Evolutionary conservation across 2,329 filamentous ascomycete species (phyloP).

Genomic region (Blastomyces parvus): DNA sequence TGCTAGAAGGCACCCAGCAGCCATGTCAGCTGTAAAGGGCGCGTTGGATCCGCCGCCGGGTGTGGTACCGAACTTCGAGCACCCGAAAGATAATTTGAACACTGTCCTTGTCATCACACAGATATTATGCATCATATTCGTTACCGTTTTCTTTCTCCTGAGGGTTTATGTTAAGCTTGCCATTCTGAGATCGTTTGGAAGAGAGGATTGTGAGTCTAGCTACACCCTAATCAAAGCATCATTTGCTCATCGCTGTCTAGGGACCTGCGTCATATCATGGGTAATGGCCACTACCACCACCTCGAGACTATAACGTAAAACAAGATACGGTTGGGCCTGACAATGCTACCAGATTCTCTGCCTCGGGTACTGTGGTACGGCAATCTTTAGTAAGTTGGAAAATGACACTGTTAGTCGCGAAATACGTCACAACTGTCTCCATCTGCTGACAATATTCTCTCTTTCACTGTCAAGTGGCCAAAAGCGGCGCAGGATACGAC

Average conservation of each 20-base stretch:
- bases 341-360: background rate
- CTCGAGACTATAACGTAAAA: background rate
- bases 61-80: background rate
- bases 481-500: constrained; percentile 31
- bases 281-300: background rate
- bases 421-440: too few relatives aligned
- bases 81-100: background rate
- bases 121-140: too few relatives aligned
- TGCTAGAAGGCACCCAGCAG: background rate
- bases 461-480: constrained; percentile 17
- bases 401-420: background rate
- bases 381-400: background rate
- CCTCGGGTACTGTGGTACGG: background rate
- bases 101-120: too few relatives aligned
- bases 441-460: too few relatives aligned
- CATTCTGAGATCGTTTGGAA: too few relatives aligned
- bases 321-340: background rate
- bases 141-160: too few relatives aligned
- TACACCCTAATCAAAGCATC: too few relatives aligned
- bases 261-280: background rate
- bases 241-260: constrained; percentile 3
- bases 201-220: too few relatives aligned
- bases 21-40: background rate
- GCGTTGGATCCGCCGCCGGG: background rate
- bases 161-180: too few relatives aligned